These are phyloP conservation scores for Copromyces sp. DNA, from an alignment of 495 filamentous ascomycete genomes.

Conservation along the genomic window DNA sequence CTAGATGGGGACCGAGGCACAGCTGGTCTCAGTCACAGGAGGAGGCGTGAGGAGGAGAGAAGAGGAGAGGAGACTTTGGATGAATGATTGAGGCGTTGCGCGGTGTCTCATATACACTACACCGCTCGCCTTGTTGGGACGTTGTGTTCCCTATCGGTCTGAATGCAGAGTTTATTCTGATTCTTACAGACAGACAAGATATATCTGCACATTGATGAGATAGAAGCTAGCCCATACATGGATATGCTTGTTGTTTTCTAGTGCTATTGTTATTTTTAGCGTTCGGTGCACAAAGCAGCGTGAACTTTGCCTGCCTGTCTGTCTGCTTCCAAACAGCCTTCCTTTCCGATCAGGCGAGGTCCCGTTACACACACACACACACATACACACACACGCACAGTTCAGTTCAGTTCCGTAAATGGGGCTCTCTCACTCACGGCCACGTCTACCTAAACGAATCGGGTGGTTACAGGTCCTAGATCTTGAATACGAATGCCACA, in stretches of 20 bases:
- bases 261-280: not conserved
- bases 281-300: not conserved
- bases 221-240: not conserved
- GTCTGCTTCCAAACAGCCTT: not conserved
- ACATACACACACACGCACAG: too few relatives aligned
- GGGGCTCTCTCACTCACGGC: not conserved
- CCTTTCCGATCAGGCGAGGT: not conserved
- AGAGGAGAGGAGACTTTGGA: not conserved
- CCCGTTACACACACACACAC: not conserved
- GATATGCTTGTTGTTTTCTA: not conserved
- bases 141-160: not conserved
- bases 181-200: not conserved
- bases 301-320: not conserved
- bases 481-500: not conserved
- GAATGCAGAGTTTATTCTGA: not conserved
- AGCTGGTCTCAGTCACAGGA: not conserved
- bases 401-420: not conserved
- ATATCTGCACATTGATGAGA: not conserved
- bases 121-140: not conserved
- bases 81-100: not conserved
- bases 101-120: not conserved
- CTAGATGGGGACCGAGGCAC: conserved; percentile 1
- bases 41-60: not conserved
- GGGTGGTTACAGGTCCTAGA: not conserved
- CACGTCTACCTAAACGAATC: not conserved